Conservation (phyloP, 352 stramenopile species). For the Pythium aquatile region DNA sequence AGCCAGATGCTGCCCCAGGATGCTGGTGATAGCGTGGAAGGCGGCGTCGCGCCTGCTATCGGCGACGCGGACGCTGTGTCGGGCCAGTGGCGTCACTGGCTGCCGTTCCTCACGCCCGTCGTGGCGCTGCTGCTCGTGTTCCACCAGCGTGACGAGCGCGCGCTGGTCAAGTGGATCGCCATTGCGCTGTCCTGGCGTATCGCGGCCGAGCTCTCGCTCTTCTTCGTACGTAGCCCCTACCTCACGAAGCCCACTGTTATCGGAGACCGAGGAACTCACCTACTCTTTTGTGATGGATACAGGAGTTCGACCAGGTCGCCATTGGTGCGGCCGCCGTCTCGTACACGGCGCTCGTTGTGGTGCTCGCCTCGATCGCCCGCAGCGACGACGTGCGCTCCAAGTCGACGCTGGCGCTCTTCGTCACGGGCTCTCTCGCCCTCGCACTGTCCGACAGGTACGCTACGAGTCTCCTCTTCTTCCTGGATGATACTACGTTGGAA, state of each 20-base stretch:
- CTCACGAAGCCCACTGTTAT: neutral
- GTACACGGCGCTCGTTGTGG: conserved; percentile 57
- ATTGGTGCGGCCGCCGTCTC: conserved; percentile 39
- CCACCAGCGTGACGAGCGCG: conserved; percentile 67
- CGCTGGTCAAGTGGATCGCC: conserved; percentile 77
- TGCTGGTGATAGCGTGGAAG: conserved; percentile 19
- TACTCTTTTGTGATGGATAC: neutral
- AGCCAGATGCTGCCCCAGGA: conserved; percentile 49
- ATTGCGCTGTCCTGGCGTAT: conserved; percentile 77
- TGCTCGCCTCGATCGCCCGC: conserved; percentile 43
- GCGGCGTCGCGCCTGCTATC: conserved; percentile 11
- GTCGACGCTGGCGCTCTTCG: conserved; percentile 47
- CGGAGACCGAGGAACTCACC: neutral
- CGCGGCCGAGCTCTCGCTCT: conserved; percentile 57
- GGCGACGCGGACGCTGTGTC: conserved; percentile 3
- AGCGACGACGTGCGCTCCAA: conserved; percentile 56
- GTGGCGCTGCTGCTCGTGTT: conserved; percentile 72
- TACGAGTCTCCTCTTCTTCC: no score
- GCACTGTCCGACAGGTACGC: conserved; percentile 73
- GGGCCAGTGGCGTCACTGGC: conserved; percentile 52
- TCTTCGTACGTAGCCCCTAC: conserved; percentile 49
- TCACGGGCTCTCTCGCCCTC: conserved; percentile 37
- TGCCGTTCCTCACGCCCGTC: conserved; percentile 64
- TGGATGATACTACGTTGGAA: no score
- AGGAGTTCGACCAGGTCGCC: conserved; percentile 50